Evolutionary conservation across 306 rosid species (phyloP).

Genomic region (Quercus bicolor): DNA sequence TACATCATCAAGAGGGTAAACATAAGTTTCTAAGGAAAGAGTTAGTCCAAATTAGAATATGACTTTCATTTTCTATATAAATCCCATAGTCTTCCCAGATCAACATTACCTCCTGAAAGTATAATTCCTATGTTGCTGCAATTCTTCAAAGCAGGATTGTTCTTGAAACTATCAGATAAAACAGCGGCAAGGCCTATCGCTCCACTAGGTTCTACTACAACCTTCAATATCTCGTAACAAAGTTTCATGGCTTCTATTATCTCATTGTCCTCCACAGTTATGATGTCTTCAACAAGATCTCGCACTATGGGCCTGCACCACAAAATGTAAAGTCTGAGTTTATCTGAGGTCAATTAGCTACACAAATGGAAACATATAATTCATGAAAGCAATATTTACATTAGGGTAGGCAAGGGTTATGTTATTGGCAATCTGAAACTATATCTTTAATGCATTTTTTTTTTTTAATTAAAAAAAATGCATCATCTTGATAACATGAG

Average conservation of each 20-base stretch:
- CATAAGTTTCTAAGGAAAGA: background rate
- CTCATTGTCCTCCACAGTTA: constrained; percentile 75
- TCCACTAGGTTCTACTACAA: constrained; percentile 87
- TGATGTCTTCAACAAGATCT: constrained; percentile 77
- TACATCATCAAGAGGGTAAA: background rate
- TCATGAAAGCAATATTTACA: background rate
- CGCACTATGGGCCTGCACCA: constrained; percentile 74
- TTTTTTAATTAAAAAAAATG: background rate
- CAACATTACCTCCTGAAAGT: constrained; percentile 88
- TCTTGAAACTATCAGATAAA: constrained; percentile 70
- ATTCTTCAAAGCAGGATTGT: constrained; percentile 61
- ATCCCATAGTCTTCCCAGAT: constrained; percentile 65
- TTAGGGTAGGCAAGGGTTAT: background rate
- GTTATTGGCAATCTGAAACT: background rate
- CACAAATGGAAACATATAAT: background rate
- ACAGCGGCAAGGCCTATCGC: constrained; percentile 95
- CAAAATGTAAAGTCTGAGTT: background rate
- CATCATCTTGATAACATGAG: constrained; percentile 11
- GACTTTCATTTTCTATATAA: constrained; percentile 45
- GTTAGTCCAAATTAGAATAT: constrained; percentile 7
- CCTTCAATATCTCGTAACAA: constrained; percentile 72
- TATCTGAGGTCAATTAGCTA: background rate
- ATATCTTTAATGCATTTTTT: constrained; percentile 7
- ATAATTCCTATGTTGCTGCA: constrained; percentile 70
- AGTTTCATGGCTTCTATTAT: constrained; percentile 77